Evolutionary conservation across 441 rosid species (phyloP).

Genomic region (Populus tomentosa): DNA sequence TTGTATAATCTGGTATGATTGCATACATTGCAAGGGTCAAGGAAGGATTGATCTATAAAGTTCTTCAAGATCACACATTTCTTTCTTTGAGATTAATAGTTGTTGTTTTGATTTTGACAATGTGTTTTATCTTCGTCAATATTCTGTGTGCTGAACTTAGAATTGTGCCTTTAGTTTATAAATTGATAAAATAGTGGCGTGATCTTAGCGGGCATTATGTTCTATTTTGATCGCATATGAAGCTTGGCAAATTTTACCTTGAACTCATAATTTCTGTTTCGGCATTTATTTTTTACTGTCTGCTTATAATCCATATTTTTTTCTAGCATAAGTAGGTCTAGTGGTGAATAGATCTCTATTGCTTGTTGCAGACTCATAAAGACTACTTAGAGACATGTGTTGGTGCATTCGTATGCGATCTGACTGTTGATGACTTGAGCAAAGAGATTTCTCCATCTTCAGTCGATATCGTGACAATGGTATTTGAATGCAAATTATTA

Average conservation of each 20-base stretch:
- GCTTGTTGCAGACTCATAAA: constrained; percentile 63
- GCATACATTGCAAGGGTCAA: too few relatives aligned
- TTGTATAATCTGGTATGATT: background rate
- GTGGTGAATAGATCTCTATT: constrained; percentile 3
- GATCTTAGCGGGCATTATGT: background rate
- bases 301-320: background rate
- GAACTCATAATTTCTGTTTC: background rate
- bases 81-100: background rate
- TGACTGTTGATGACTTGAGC: constrained; percentile 69
- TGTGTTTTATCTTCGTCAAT: background rate
- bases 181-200: background rate
- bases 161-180: background rate
- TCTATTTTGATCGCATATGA: background rate
- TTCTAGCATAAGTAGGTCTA: background rate
- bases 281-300: background rate
- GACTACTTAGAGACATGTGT: constrained; percentile 60
- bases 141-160: background rate
- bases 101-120: background rate
- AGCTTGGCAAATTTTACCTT: background rate
- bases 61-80: background rate
- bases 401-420: constrained; percentile 71
- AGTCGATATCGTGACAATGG: constrained; percentile 88
- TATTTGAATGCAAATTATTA: constrained; percentile 29
- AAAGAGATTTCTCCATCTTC: constrained; percentile 70
- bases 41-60: background rate